These are phyloP conservation scores for Poa annua DNA, from an alignment of 176 grass and related monocot genomes.

Conservation along the genomic window DNA sequence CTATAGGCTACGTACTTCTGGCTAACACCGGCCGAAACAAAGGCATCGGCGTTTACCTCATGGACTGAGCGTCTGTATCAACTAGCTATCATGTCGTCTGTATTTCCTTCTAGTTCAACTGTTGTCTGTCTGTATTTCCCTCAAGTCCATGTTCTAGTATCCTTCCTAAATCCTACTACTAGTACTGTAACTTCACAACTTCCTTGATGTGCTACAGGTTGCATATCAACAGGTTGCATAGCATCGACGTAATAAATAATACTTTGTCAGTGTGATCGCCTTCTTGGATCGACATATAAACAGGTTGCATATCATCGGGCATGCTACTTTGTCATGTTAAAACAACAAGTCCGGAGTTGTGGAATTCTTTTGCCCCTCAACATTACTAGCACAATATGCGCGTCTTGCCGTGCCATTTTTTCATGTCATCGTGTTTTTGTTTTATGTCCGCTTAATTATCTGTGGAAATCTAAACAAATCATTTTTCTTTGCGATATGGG, in stretches of 20 bases:
- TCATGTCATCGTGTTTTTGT: too few species aligned
- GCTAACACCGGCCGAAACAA: not conserved
- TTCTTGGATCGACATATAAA: not conserved
- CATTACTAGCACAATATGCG: not conserved
- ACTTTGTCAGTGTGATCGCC: not conserved
- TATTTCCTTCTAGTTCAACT: not conserved
- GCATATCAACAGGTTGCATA: too few species aligned
- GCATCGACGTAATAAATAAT: not conserved
- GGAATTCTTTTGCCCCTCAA: not conserved
- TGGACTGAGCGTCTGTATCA: not conserved
- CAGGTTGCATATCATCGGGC: not conserved
- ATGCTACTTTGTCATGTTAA: not conserved
- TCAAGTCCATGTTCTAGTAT: not conserved
- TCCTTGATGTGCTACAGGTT: not conserved
- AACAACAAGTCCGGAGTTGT: not conserved
- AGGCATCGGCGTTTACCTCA: not conserved
- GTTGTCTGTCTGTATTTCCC: too few species aligned
- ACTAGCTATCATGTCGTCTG: not conserved
- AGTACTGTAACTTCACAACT: not conserved
- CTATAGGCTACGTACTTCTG: not conserved
- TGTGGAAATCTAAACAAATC: too few species aligned
- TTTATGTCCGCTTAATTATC: too few species aligned
- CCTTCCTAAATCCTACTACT: not conserved
- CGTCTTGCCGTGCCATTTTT: too few species aligned
- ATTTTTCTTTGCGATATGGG: too few species aligned